These are phyloP conservation scores for Aspergillus felis DNA, from an alignment of 2,329 filamentous ascomycete genomes.

Conservation along the genomic window DNA sequence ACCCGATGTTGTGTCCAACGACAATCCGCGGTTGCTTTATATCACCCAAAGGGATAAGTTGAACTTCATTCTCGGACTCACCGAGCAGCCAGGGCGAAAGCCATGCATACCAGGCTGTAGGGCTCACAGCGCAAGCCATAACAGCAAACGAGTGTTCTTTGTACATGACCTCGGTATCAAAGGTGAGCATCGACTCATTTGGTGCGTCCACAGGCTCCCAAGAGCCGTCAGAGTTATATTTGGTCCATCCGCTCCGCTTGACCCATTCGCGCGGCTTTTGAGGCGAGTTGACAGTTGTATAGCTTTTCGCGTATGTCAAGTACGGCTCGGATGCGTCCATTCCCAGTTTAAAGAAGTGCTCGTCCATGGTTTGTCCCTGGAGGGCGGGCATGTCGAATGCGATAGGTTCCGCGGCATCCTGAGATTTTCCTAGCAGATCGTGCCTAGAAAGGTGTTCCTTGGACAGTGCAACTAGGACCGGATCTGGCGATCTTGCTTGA, in stretches of 20 bases:
- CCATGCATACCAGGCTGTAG: constrained; percentile 95
- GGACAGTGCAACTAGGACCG: constrained; percentile 73
- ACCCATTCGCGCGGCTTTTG: constrained; percentile 69
- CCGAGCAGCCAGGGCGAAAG: constrained; percentile 90
- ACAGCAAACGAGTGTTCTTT: constrained; percentile 88
- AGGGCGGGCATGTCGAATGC: constrained; percentile 80
- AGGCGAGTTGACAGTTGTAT: constrained; percentile 59
- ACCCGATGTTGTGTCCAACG: constrained; percentile 93
- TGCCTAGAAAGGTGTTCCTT: constrained; percentile 79
- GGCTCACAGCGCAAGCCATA: constrained; percentile 91
- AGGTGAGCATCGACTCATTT: constrained; percentile 76
- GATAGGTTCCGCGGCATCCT: constrained; percentile 69
- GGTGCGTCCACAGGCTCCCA: constrained; percentile 72
- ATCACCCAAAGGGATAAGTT: constrained; percentile 84
- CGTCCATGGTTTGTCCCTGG: constrained; percentile 77
- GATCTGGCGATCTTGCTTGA: constrained; percentile 51
- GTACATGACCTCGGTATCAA: constrained; percentile 97
- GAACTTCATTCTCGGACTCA: constrained; percentile 70
- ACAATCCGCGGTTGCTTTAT: constrained; percentile 69
- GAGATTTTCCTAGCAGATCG: constrained; percentile 85
- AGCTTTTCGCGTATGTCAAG: constrained; percentile 68
- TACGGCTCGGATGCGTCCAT: constrained; percentile 84
- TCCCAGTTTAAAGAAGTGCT: constrained; percentile 89
- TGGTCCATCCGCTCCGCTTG: constrained; percentile 84
- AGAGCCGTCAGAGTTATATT: constrained; percentile 72